A percentile compares a stretch with the other conserved stretches of the same genome.
phyloP scores from a whole-genome alignment of 2,329 filamentous ascomycete species.

The Coccinonectria pachysandricola region DNA sequence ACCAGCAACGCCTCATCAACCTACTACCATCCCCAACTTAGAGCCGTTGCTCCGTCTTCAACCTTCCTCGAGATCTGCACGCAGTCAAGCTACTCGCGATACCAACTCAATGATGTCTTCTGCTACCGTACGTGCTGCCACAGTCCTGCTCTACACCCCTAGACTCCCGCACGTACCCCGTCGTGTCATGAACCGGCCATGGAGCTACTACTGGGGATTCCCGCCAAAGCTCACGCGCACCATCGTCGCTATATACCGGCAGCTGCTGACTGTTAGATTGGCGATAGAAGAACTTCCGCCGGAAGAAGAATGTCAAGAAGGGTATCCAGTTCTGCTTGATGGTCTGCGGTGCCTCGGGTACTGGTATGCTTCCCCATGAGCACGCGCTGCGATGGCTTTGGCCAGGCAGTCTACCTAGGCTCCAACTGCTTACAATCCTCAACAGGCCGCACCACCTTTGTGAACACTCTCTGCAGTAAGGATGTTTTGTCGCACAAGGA shows the following conservation, averaged over 20 bases:
- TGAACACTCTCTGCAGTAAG: constrained; percentile 98
- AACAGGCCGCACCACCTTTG: constrained; percentile 90
- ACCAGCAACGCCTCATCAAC: constrained; percentile 15
- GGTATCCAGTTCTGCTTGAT: constrained; percentile 99
- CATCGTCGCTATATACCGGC: constrained; percentile 5
- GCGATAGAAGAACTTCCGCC: constrained; percentile 81
- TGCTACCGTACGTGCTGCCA: constrained; percentile 21
- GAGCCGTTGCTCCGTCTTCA: constrained; percentile 14
- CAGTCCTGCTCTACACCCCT: constrained; percentile 3
- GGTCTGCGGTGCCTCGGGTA: constrained; percentile 98
- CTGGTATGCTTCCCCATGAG: constrained; percentile 52
- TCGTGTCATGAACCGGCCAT: constrained; percentile 9
- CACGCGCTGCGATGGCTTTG: constrained; percentile 9
- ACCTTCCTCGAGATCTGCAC: too few species aligned
- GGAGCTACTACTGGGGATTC: constrained; percentile 14
- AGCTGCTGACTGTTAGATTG: constrained; percentile 18
- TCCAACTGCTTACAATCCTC: constrained; percentile 14
- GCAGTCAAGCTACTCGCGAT: too few species aligned
- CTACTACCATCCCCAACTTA: constrained; percentile 9
- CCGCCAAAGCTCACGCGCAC: constrained; percentile 9
- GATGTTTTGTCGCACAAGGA: constrained; percentile 86
- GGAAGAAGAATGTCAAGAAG: constrained; percentile 99
- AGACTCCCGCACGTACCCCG: constrained; percentile 6
- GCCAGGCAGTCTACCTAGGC: too few species aligned
- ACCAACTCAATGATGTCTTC: constrained; percentile 27